Conservation (phyloP, 177 flowering plant species). For the Vitis hybrid region DNA sequence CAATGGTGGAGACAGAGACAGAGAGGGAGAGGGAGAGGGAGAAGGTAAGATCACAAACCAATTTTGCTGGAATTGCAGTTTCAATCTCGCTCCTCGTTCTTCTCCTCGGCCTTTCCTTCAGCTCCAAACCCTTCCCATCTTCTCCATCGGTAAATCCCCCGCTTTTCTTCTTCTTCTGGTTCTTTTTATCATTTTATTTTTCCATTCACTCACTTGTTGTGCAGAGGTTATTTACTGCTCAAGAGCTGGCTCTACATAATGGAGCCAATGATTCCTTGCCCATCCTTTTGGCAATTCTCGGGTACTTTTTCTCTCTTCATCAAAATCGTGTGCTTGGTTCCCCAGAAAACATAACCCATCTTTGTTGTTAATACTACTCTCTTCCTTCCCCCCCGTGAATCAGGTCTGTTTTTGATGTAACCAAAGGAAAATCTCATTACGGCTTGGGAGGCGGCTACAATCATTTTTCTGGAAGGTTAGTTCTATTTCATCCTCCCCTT, state of each 20-base stretch:
- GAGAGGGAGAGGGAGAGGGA: no score
- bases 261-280: conserved; percentile 71
- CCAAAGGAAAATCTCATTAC: conserved; percentile 85
- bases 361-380: background rate
- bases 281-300: conserved; percentile 75
- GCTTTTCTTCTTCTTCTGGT: background rate
- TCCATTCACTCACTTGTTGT: background rate
- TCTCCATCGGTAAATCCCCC: conserved; percentile 17
- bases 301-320: conserved; percentile 36
- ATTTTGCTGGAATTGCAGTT: conserved; percentile 17
- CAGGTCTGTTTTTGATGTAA: conserved; percentile 95
- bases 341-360: background rate
- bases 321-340: background rate
- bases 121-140: background rate
- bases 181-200: background rate
- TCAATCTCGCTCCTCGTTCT: conserved; percentile 25
- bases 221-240: conserved; percentile 60
- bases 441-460: conserved; percentile 83
- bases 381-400: background rate
- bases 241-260: conserved; percentile 69
- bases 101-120: conserved; percentile 6
- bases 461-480: conserved; percentile 92
- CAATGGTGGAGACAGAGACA: no score
- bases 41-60: no score
- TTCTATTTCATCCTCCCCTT: background rate